A percentile compares a stretch with the other conserved stretches of the same genome.
Evolutionary conservation across 1,139 yeast genomes (phyloP).

Genomic region (Lodderomyces beijingensis): DNA sequence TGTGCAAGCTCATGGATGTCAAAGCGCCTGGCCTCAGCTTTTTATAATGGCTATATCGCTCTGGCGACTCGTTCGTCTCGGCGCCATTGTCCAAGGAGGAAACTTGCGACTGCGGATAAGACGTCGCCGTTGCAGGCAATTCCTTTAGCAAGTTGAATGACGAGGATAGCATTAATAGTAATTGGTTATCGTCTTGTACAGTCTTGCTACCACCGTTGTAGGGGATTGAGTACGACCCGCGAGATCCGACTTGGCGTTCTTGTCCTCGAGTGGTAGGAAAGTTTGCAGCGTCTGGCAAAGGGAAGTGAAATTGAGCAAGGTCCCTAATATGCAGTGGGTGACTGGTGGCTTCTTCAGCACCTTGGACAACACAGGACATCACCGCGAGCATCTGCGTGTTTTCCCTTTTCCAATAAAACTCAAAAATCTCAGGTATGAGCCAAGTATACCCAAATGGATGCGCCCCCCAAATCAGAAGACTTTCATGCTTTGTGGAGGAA

Average conservation of each 20-base stretch:
- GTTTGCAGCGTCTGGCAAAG: too few species aligned
- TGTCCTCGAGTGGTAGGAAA: too few species aligned
- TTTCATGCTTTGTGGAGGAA: not conserved
- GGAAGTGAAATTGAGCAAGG: too few species aligned
- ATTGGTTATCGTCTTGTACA: too few species aligned
- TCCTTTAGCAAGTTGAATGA: too few species aligned
- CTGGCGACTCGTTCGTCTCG: constrained; percentile 13
- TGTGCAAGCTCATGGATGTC: not conserved
- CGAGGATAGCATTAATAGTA: too few species aligned
- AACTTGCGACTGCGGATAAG: constrained; percentile 9
- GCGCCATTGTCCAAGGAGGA: constrained; percentile 13
- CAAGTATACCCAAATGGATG: constrained; percentile 80
- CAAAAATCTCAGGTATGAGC: constrained; percentile 62
- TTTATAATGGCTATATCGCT: constrained; percentile 10
- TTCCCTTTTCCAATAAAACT: constrained; percentile 58
- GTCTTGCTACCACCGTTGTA: too few species aligned
- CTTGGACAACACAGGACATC: constrained; percentile 77
- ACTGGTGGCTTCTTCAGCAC: too few species aligned
- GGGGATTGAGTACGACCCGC: too few species aligned
- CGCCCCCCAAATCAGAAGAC: constrained; percentile 54
- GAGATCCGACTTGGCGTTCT: too few species aligned
- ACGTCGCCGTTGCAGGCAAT: not conserved
- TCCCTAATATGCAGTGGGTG: too few species aligned
- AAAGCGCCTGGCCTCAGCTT: constrained; percentile 3
- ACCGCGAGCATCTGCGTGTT: constrained; percentile 89